Evolutionary conservation across 768 basidiomycete species (phyloP), one percentile per base, ranked within the genome.

Genomic region (Tricholoma saponaceum): DNA sequence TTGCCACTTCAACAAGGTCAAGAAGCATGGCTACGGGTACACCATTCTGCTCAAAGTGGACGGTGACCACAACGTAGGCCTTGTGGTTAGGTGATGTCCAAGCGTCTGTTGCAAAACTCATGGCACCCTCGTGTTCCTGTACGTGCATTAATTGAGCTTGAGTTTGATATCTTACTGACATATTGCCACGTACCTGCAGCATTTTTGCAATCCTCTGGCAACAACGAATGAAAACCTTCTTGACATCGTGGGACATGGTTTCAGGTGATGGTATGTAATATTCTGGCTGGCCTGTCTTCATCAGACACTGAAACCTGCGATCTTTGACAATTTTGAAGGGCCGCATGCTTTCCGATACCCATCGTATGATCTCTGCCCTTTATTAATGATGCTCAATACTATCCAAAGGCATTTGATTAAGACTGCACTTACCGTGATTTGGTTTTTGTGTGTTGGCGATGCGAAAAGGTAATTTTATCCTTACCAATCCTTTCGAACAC

Each of bases 1-100:
- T 4, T 12, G 64, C 43, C 9, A 79, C 71, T 56, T 80, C 73
- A 18, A 76, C 63, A 3, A 79, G 30, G 54, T 79, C 76, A 0
- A 79, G 61, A 0, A 70, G 37, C 5, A 74, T 58, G 0, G 47
- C 28, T 0, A 75, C 13, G 0, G 62, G 65, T 4, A 51, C 30
- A 0, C 72, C 70, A 0, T 73, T 43, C 3, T 63, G 10, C 13
- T 70, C 64, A 18, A 73, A 60, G 32, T 76, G 73, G 0, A 70
- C 72, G 0, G 64, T 65, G 25, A 70, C 37, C 0, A 66, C 69
- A 3, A 74, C 52, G 33, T 65, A 72, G 0, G 68, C 67, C 0
- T 58, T 22, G 35, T 75, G 71, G 55, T 77, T 75, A 0, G 69
- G 67, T 0, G 69, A 73, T 0, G 72, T 72, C 74, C 72, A 76